Evolutionary conservation across 2,329 filamentous ascomycete species (phyloP), one percentile per base, ranked within the genome.

Genomic region (Corynespora cassiicola): DNA sequence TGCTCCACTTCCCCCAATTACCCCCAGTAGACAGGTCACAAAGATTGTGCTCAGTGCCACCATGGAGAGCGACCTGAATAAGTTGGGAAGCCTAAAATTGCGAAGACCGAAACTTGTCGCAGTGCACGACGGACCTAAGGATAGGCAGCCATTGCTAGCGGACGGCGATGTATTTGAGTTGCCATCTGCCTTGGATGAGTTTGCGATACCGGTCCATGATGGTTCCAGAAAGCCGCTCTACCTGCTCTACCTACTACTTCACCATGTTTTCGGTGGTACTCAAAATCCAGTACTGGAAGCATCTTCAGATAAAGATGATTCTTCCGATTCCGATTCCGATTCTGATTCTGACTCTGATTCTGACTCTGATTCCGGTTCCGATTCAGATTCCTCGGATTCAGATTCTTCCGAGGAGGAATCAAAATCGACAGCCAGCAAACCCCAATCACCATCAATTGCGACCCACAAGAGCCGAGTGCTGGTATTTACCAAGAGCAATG

Each of bases 31-130:
- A 54, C 50, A 71, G 54, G 75, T 94, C 3, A 82, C 85, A 33
- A 97, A 96, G 69, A 78, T 96, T 12, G 80, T 97, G 35, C 78
- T 96, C 3, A 96, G 90, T 64, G 94, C 92, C 5, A 96, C 92
- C 0, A 90, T 97, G 82, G 95, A 91, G 2, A 80, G 84, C 40
- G 90, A 97, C 59, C 74, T 96, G 31, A 88, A 87, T 22, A 85
- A 94, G 44, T 73, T 97, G 14, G 86, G 81, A 38, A 85, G 83
- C 1, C 69, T 97, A 23, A 86, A 80, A 43, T 75, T 97, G 19
- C 75, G 78, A 18, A 78, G 87, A 35, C 92, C 94, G 3, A 86
- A 80, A 42, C 73, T 96, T 30, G 79, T 96, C 1, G 79, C 90
- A 1, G 77, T 96, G 10, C 86, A 91, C 45, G 81, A 80, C 19